phyloP scores from a whole-genome alignment of 805 yeast genomes.

The Lipomyces japonicus region DNA sequence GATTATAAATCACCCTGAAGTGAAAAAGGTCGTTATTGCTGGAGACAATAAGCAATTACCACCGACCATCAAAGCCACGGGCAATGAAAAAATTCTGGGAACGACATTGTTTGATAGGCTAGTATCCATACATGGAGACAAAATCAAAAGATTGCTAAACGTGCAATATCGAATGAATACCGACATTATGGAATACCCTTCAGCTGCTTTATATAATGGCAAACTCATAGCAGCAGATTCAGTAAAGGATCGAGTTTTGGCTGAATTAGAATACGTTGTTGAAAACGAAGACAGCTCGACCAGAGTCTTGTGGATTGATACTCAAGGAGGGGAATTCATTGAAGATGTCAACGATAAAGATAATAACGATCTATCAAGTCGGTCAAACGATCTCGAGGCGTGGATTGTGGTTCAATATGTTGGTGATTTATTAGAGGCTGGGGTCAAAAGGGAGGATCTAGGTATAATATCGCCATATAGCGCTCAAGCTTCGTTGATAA shows the following conservation, averaged over 20 bases:
- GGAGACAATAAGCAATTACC: constrained; percentile 93
- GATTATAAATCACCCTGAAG: constrained; percentile 57
- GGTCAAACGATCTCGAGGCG: constrained; percentile 75
- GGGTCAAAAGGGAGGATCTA: constrained; percentile 55
- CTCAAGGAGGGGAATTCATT: constrained; percentile 81
- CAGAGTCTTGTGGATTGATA: constrained; percentile 79
- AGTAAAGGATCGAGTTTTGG: constrained; percentile 49
- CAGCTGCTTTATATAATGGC: constrained; percentile 59
- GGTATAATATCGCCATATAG: constrained; percentile 89
- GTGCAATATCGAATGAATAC: constrained; percentile 86
- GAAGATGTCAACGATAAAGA: constrained; percentile 50
- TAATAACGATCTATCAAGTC: constrained; percentile 44
- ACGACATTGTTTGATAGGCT: constrained; percentile 79
- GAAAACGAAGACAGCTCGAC: constrained; percentile 53
- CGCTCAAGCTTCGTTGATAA: constrained; percentile 72
- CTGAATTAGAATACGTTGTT: constrained; percentile 52
- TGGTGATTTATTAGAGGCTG: constrained; percentile 46
- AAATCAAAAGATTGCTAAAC: constrained; percentile 57
- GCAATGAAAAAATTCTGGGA: constrained; percentile 48
- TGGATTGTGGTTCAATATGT: constrained; percentile 58
- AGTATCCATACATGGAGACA: constrained; percentile 46
- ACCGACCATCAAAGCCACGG: constrained; percentile 66
- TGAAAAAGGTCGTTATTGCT: constrained; percentile 66
- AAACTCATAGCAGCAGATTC: constrained; percentile 58
- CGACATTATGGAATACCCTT: constrained; percentile 73